Conservation (phyloP, 768 basidiomycete species). For the Leccinum sublutescens region DNA sequence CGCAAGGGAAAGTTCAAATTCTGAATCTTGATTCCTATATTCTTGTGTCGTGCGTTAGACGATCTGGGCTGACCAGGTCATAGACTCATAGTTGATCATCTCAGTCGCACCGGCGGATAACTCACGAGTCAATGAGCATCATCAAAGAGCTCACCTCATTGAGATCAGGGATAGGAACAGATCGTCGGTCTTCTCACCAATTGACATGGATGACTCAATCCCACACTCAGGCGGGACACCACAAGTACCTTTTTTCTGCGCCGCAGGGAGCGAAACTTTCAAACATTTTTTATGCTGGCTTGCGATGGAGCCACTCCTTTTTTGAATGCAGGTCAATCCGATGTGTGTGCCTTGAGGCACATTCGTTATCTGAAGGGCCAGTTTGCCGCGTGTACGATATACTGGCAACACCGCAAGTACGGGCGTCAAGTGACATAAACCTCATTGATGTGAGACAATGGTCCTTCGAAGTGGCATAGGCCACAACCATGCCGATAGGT, state of each 20-base stretch:
- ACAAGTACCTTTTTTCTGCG: neutral
- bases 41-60: no score
- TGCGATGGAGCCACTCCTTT: neutral
- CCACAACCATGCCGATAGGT: neutral
- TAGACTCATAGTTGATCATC: no score
- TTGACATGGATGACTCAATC: neutral
- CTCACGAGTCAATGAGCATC: no score
- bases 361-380: neutral
- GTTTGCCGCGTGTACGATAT: neutral
- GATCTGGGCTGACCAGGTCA: no score
- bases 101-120: no score
- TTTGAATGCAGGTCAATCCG: neutral
- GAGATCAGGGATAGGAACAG: neutral
- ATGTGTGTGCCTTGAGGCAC: neutral
- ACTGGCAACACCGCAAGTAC: neutral
- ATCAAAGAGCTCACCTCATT: neutral
- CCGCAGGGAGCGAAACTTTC: neutral
- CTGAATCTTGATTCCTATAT: no score
- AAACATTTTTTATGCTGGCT: neutral
- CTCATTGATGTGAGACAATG: neutral
- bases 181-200: neutral
- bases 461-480: neutral
- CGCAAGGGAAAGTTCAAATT: no score
- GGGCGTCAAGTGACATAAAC: neutral
- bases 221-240: neutral